phyloP scores from a whole-genome alignment of 2,329 filamentous ascomycete species.

The Curvularia eragrostidis region DNA sequence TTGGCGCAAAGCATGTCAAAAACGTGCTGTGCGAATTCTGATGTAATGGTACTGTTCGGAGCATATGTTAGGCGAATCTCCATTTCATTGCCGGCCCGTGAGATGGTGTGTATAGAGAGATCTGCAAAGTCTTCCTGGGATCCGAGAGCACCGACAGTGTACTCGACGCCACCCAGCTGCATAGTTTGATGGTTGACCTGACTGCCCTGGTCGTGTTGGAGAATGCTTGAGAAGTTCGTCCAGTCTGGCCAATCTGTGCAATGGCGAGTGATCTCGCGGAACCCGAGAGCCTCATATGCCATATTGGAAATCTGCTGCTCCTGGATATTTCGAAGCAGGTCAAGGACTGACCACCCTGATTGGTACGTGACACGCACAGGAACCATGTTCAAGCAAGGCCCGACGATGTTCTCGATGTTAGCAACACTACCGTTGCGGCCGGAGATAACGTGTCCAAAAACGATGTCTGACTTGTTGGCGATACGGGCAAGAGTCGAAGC shows the following conservation, averaged over 20 bases:
- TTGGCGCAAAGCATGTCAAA: slow-evolving; percentile 43
- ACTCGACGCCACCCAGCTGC: slow-evolving; percentile 52
- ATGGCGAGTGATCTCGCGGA: slow-evolving; percentile 43
- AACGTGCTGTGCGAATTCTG: slow-evolving; percentile 60
- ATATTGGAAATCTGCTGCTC: slow-evolving; percentile 54
- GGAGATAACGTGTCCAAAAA: slow-evolving; percentile 53
- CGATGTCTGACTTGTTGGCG: slow-evolving; percentile 49
- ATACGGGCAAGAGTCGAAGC: slow-evolving; percentile 49
- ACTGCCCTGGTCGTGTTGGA: slow-evolving; percentile 46
- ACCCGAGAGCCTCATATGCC: slow-evolving; percentile 45
- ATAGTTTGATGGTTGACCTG: slow-evolving; percentile 54
- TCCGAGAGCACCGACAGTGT: slow-evolving; percentile 38
- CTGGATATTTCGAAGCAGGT: slow-evolving; percentile 52
- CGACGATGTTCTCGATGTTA: slow-evolving; percentile 50
- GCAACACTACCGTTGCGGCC: slow-evolving; percentile 50
- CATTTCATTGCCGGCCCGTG: slow-evolving; percentile 31
- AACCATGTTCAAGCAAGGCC: slow-evolving; percentile 54
- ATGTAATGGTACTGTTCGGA: slow-evolving; percentile 57
- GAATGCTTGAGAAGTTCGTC: slow-evolving; percentile 45
- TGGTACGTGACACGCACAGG: slow-evolving; percentile 51
- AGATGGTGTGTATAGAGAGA: slow-evolving; percentile 40
- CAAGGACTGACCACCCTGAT: slow-evolving; percentile 43
- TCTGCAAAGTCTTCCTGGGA: slow-evolving; percentile 46
- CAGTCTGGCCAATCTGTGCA: slow-evolving; percentile 49
- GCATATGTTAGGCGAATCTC: slow-evolving; percentile 41